These are phyloP conservation scores for Phytopythium mirpurense DNA, from an alignment of 352 stramenopile species.

Conservation along the genomic window DNA sequence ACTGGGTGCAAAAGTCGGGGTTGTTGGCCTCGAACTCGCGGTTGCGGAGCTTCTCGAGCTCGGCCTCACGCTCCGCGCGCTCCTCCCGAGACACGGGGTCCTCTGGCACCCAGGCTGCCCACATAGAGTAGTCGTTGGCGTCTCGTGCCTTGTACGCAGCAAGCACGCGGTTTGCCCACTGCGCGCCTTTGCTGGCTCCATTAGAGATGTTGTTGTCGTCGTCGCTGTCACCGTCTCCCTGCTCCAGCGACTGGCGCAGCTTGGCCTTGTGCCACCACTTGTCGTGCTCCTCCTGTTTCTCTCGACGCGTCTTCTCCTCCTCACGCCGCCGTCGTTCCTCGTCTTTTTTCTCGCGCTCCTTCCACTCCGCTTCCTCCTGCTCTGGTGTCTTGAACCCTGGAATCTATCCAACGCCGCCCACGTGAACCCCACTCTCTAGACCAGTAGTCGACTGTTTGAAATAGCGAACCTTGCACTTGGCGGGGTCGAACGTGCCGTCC, in stretches of 20 bases:
- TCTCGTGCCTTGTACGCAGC: slow-evolving; percentile 68
- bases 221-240: slow-evolving; percentile 11
- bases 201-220: slow-evolving; percentile 2
- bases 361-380: slow-evolving; percentile 53
- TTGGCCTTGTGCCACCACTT: slow-evolving; percentile 66
- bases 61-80: slow-evolving; percentile 39
- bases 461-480: slow-evolving; percentile 58
- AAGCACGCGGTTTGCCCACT: slow-evolving; percentile 56
- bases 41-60: slow-evolving; percentile 61
- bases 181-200: slow-evolving; percentile 13
- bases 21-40: slow-evolving; percentile 74
- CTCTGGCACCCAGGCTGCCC: slow-evolving; percentile 64
- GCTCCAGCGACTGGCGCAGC: slow-evolving; percentile 38
- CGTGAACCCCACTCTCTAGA: no score
- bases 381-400: slow-evolving; percentile 72
- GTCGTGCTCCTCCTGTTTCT: slow-evolving; percentile 57
- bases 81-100: slow-evolving; percentile 65
- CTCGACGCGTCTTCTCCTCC: slow-evolving; percentile 26
- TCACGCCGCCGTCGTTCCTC: slow-evolving; percentile 37
- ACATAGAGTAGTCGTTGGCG: slow-evolving; percentile 82
- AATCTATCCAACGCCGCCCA: slow-evolving; percentile 27
- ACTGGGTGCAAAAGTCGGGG: slow-evolving; percentile 73
- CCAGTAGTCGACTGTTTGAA: no score
- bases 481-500: slow-evolving; percentile 69
- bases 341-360: slow-evolving; percentile 26